Evolutionary conservation across 768 basidiomycete species (phyloP).

Genomic region (Serendipita vermifera): DNA sequence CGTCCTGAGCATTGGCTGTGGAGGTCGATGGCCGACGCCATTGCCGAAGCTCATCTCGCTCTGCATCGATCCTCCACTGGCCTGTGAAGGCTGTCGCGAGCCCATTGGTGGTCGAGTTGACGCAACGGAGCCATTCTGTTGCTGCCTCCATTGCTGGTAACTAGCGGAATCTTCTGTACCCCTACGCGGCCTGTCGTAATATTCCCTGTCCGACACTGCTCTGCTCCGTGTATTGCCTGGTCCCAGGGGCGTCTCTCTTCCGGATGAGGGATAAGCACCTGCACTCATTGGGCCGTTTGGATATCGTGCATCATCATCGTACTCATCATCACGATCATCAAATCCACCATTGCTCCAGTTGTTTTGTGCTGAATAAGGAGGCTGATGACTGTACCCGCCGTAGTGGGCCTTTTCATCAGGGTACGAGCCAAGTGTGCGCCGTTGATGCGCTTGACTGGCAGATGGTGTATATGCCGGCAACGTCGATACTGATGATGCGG

Average conservation of each 20-base stretch:
- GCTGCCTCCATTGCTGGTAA: constrained; percentile 48
- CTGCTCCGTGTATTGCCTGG: constrained; percentile 37
- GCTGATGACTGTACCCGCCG: background rate
- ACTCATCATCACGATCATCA: constrained; percentile 50
- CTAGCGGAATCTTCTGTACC: constrained; percentile 33
- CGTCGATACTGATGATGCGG: constrained; percentile 25
- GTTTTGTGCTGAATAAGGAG: constrained; percentile 4
- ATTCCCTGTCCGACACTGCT: too few relatives aligned
- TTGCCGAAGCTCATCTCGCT: constrained; percentile 33
- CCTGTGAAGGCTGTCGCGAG: constrained; percentile 19
- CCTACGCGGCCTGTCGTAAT: too few relatives aligned
- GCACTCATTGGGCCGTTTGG: constrained; percentile 26
- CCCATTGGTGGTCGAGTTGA: constrained; percentile 21
- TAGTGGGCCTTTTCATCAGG: constrained; percentile 13
- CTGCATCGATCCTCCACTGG: constrained; percentile 10
- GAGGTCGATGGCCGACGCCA: constrained; percentile 29
- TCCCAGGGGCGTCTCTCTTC: constrained; percentile 62
- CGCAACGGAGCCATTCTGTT: constrained; percentile 27
- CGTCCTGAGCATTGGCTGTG: constrained; percentile 37
- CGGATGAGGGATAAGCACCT: constrained; percentile 31
- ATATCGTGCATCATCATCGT: constrained; percentile 50
- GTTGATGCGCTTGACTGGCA: constrained; percentile 21
- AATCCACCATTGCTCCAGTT: constrained; percentile 41
- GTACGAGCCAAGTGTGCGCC: constrained; percentile 24
- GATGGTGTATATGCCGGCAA: constrained; percentile 20